Base-by-base conservation (phyloP, 768 basidiomycete species). In the Paxillus ammoniavirescens region DNA sequence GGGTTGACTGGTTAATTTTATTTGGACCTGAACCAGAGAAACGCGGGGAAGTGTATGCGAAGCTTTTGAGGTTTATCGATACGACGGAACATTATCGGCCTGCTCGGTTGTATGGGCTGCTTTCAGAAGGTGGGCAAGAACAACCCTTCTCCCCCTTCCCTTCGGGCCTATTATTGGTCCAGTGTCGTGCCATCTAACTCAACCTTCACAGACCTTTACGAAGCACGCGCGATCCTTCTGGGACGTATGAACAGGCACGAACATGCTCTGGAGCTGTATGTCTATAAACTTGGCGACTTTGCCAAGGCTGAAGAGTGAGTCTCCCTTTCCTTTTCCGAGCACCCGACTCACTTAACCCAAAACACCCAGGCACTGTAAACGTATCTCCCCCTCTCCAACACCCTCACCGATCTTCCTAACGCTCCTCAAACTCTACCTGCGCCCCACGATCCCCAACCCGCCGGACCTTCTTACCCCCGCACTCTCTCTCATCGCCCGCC, bases 211-310 rank as follows among this genome's bases (percentile, higher is more conserved):
- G 93, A 93, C 61, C 76, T 97, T 37, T 93, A 82, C 54, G 93
- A 98, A 69, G 93, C 91, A 14, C 85, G 93, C 40, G 97, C 97
- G 0, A 86, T 98, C 54, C 78, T 99, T 7, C 75, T 98, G 9
- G 97, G 97, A 9, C 81, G 89, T 42, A 77, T 98, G 55, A 93
- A 90, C 2, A 84, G 91, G 50, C 96, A 98, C 56, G 93, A 97
- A 56, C 91, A 87, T 56, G 94, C 96, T 0, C 80, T 98, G n/a
- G 92, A 95, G 64, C 80, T 96, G 13, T 99, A 98, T 66, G 93
- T 95, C 6, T 89, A 98, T 65, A 83, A 85, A 35, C 76, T 98
- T 31, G 80, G 86, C 37, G 89, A 95, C 64, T 93, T 87, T 66
- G 56, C 72, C 26, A 93, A 93, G 57, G 97, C 97, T 0, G 97